Base-by-base conservation (phyloP, 2,329 filamentous ascomycete genomes). In the Colletotrichum higginsianum region DNA sequence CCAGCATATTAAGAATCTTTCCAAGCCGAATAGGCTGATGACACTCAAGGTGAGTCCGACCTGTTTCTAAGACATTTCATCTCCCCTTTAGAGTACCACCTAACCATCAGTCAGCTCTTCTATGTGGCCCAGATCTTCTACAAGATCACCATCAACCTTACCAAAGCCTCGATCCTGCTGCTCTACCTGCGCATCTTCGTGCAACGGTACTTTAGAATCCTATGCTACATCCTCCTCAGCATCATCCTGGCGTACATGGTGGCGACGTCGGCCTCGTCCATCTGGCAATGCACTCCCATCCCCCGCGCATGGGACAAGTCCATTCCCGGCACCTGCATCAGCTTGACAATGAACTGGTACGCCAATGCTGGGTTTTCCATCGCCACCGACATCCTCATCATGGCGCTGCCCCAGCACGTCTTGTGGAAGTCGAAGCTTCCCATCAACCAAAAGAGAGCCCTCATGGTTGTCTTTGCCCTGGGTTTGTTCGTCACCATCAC, bases 141-240 rank as follows among this genome's bases (percentile, higher is more conserved):
- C 78, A 89, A 89, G 74, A 77, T 87, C 73, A 85, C 85, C 52
- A 85, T 89, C 70, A 87, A 86, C 75, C 78, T 87, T 42, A 87
- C 85, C 2, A 89, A 89, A 74, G 78, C 83, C 2, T 88, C 87
- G 3, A 86, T 88, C 62, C 77, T 88, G 8, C 78, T 87, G 3
- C 82, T 89, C 21, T 90, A 89, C 74, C 84, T 87, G 26, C 85
- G 86, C 35, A 87, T 89, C 57, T 89, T 89, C 69, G 79, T 85
- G 26, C 81, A 85, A 57, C 79, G 72, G 56, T 84, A 80, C 77
- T 88, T 89, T 74, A 81, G 83, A 11, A 79, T 81, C 3, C 77
- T 82, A 46, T 86, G 83, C 70, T 82, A 82, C 67, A 67, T 79
- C 18, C 77, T 87, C 47, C 76, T 86, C 26, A 75, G 75, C 57